Conservation (phyloP, 23 red algal genomes). For the Chondrus crispus region DNA sequence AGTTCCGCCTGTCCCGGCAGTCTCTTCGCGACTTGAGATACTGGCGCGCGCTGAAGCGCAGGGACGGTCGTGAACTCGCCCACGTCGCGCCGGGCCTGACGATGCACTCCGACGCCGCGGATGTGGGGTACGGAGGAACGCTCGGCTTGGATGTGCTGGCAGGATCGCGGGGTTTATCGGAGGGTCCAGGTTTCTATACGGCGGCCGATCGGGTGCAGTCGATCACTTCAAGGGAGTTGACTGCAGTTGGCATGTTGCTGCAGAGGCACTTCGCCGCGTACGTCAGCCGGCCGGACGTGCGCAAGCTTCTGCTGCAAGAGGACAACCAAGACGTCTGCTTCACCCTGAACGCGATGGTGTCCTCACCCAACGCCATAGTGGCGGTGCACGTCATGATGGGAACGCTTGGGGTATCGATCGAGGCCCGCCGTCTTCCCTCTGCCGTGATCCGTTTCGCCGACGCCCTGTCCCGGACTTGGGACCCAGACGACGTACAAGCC, state of each 20-base stretch:
- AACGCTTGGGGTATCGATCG: background rate
- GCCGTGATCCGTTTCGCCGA: slow-evolving; percentile 2
- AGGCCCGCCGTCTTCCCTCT: background rate
- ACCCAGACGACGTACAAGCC: background rate
- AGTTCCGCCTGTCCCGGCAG: no score
- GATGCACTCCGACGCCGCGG: slow-evolving; percentile 5
- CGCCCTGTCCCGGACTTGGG: slow-evolving; percentile 4
- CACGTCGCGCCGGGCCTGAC: no score
- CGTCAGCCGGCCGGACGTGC: background rate
- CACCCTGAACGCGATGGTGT: background rate
- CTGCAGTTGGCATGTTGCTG: background rate
- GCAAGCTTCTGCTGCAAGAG: background rate
- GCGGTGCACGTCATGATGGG: background rate
- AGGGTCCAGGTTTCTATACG: background rate
- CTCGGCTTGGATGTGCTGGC: background rate
- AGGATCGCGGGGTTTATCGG: background rate
- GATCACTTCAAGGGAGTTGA: background rate
- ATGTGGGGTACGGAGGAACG: slow-evolving; percentile 10
- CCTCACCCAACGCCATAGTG: background rate
- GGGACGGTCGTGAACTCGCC: no score
- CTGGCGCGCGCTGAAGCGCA: no score
- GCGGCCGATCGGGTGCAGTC: background rate
- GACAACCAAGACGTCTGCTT: background rate
- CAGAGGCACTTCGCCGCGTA: background rate
- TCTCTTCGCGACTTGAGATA: no score